Conservation (phyloP, 768 basidiomycete species). For the Pisolithus tinctorius region DNA sequence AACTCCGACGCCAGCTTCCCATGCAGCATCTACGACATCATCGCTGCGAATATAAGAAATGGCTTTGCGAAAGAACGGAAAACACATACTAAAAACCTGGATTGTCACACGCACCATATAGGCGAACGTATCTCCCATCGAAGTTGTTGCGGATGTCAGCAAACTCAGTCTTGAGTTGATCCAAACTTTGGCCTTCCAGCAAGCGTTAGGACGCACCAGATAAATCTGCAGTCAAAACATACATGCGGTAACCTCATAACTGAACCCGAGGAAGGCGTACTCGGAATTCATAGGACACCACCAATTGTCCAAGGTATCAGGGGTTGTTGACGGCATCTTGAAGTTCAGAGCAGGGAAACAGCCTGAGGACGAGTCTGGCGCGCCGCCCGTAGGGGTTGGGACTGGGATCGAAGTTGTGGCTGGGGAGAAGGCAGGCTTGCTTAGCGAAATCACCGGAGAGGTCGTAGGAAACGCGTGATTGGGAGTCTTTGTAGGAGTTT, state of each 20-base stretch:
- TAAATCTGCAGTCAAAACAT: conserved; percentile 12
- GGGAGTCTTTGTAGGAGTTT: background rate
- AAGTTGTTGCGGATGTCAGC: conserved; percentile 52
- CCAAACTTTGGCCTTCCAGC: conserved; percentile 49
- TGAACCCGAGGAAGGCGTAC: conserved; percentile 73
- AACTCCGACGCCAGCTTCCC: conserved; percentile 60
- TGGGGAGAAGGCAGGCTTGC: background rate
- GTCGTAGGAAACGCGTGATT: background rate
- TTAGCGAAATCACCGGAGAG: background rate
- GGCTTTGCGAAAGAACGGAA: background rate
- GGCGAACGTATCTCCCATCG: conserved; percentile 57
- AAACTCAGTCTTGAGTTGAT: conserved; percentile 49
- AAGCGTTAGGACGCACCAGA: no score
- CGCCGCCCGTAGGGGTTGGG: background rate
- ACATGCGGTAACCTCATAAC: conserved; percentile 68
- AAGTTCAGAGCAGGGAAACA: conserved; percentile 42
- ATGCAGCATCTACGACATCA: conserved; percentile 61
- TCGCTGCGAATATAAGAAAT: conserved; percentile 31
- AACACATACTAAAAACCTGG: conserved; percentile 32
- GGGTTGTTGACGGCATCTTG: conserved; percentile 45
- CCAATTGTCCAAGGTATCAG: conserved; percentile 42
- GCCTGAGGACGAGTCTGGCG: background rate
- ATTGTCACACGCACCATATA: conserved; percentile 37
- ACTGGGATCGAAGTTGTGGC: background rate
- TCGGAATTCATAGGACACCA: conserved; percentile 62